Conservation (phyloP, 225 moss, liverwort and hornwort genomes). For the Lunularia cruciata region DNA sequence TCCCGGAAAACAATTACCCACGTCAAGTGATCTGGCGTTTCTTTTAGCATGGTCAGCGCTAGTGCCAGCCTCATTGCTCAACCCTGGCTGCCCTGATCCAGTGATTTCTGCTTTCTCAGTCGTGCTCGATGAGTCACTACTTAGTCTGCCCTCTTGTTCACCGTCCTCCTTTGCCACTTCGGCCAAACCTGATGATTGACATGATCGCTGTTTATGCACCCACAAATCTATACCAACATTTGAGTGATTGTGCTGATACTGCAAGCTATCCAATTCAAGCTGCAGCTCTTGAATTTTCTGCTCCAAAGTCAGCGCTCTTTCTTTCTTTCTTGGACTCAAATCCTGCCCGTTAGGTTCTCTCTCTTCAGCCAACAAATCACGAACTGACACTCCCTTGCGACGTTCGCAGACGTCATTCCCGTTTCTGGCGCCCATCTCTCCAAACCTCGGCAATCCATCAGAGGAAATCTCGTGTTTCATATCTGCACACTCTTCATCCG, state of each 20-base stretch:
- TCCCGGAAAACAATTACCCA: background rate
- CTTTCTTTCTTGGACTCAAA: conserved; percentile 1
- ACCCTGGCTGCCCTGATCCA: background rate
- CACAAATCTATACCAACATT: background rate
- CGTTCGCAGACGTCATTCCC: background rate
- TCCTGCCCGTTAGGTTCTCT: background rate
- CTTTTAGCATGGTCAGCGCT: conserved; percentile 2
- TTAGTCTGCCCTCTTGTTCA: conserved; percentile 11
- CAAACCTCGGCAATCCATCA: conserved; percentile 1
- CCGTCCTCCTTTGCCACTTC: background rate
- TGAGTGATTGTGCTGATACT: conserved; percentile 14
- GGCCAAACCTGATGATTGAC: background rate
- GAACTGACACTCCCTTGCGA: conserved; percentile 13
- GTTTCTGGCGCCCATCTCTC: background rate
- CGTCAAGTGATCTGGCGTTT: too few species aligned
- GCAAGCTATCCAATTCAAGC: conserved; percentile 29
- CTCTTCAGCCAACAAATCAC: conserved; percentile 4
- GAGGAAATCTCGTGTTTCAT: conserved; percentile 22
- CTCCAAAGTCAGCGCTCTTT: conserved; percentile 20
- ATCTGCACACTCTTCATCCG: conserved; percentile 21
- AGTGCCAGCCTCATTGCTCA: conserved; percentile 9
- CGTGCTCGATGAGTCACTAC: conserved; percentile 30
- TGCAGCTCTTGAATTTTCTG: conserved; percentile 36
- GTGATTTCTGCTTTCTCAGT: conserved; percentile 19
- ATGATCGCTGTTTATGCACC: conserved; percentile 15